Evolutionary conservation across 2,329 filamentous ascomycete species (phyloP), one percentile per base, ranked within the genome.

Genomic region (Hortaea sp.): DNA sequence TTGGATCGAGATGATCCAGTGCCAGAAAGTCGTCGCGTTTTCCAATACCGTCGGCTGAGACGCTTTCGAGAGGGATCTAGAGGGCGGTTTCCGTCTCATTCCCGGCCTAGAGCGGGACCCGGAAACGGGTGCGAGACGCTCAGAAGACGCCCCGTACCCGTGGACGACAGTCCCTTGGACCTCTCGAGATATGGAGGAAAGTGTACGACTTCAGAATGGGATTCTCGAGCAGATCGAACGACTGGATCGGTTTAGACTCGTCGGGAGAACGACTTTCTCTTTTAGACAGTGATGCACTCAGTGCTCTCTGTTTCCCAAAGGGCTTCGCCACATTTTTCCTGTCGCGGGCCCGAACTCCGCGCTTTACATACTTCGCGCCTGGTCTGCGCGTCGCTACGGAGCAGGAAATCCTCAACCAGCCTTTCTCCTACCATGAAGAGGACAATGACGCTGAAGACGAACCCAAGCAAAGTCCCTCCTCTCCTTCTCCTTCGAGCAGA

Each of bases 1-100:
- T 12, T 53, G 46, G 43, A 51, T 53, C n/a, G 44, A 51, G 30
- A 49, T 51, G 49, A 50, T 53, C 7, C 43, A 41, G 27, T 34
- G 50, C 5, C 34, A 32, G 5, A 53, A 53, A 31, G 39, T 46
- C 7, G 39, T 49, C 11, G 46, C 48, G 5, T 20, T 51, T 2
- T 39, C 30, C 28, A 20, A 12, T n/a, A 20, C 6, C 5, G 7
- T 5, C 6, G 28, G 20, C 11, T 7, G 40, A 7, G 20, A 28
- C 13, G 10, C 20, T 13, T 2, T n/a, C n/a, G n/a, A n/a, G 2
- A 20, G 38, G 7, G 10, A n/a, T 39, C 13, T 9, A n/a, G 11
- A 13, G 11, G 2, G 11, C 20, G 2, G 11, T 4, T 20, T 20
- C 20, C 20, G 20, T n/a, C n/a, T n/a, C n/a, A n/a, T n/a, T n/a